These are phyloP conservation scores for Silybum marianum DNA, from an alignment of 129 eudicot genomes.

Conservation along the genomic window DNA sequence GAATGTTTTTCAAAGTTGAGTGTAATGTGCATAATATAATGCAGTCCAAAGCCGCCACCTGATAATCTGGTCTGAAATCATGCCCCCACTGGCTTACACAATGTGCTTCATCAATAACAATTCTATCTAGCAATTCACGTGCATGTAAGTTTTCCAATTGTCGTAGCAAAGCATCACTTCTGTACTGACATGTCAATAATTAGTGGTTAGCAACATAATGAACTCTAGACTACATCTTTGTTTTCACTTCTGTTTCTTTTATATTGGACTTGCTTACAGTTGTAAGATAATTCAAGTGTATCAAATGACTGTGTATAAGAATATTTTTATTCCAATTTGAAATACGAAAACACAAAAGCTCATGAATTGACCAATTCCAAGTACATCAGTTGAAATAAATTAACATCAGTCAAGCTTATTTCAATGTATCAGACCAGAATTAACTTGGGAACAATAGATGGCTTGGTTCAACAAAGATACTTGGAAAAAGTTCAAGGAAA, in stretches of 20 bases:
- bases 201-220: slow-evolving; percentile 21
- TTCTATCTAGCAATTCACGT: slow-evolving; percentile 73
- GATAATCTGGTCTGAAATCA: slow-evolving; percentile 99
- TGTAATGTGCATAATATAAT: neutral
- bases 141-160: slow-evolving; percentile 75
- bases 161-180: slow-evolving; percentile 90
- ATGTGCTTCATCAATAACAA: slow-evolving; percentile 99
- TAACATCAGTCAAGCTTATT: neutral
- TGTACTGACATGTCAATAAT: slow-evolving; percentile 40
- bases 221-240: neutral
- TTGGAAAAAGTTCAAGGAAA: neutral
- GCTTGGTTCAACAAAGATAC: neutral
- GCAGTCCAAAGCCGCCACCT: slow-evolving; percentile 48
- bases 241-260: slow-evolving; percentile 14
- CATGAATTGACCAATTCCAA: neutral
- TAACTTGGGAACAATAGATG: neutral
- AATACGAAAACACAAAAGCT: neutral
- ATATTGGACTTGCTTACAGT: slow-evolving; percentile 11
- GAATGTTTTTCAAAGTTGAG: neutral
- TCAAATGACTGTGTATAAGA: slow-evolving; percentile 4
- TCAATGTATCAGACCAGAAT: neutral
- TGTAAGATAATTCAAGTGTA: neutral
- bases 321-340: neutral
- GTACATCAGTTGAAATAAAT: neutral
- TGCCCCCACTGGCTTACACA: slow-evolving; percentile 99